phyloP scores from a whole-genome alignment of 164 flowering plant genomes.

The Chloranthus sessilifolius region DNA sequence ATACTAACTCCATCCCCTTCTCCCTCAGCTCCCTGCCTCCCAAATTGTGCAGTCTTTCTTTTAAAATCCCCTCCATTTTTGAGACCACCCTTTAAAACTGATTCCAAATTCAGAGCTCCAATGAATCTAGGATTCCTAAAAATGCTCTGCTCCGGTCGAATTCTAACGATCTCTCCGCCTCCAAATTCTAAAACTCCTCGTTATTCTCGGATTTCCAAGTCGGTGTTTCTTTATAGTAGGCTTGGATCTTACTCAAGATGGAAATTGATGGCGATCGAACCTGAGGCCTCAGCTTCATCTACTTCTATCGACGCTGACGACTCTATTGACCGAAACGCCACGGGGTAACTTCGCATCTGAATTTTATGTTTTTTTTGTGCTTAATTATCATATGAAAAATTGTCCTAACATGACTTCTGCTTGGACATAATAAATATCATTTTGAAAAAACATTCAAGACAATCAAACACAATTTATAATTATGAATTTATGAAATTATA shows the following conservation, averaged over 20 bases:
- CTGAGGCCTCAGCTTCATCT: conserved; percentile 43
- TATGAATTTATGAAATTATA: no score
- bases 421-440: no score
- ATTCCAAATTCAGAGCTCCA: no score
- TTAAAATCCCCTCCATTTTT: no score
- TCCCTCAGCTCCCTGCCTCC: no score
- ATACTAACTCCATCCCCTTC: no score
- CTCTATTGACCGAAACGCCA: conserved; percentile 25
- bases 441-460: no score
- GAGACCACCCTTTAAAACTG: no score
- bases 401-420: no score
- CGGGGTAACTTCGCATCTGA: conserved; percentile 26
- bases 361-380: background rate
- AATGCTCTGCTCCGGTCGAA: conserved; percentile 46
- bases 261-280: conserved; percentile 37
- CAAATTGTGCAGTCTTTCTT: no score
- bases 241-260: conserved; percentile 23
- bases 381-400: no score
- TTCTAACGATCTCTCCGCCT: conserved; percentile 27
- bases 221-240: conserved; percentile 16
- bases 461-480: no score
- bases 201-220: conserved; percentile 3
- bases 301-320: conserved; percentile 39
- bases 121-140: conserved; percentile 1
- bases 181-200: conserved; percentile 12